A percentile compares a stretch with the other conserved stretches of the same genome.
Evolutionary conservation across 306 rosid species (phyloP).

Genomic region (Casuarina equisetifolia): DNA sequence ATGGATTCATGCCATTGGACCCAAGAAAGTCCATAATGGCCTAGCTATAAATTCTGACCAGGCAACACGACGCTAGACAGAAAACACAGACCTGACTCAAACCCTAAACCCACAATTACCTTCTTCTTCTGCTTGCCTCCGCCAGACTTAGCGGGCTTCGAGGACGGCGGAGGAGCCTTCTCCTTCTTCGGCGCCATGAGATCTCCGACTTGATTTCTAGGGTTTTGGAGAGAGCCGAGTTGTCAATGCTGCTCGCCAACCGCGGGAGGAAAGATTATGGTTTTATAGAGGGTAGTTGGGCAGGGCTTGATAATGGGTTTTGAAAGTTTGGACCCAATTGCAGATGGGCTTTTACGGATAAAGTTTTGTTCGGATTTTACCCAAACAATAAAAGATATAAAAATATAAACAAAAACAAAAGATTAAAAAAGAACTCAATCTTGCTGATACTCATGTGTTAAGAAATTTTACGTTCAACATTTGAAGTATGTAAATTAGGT

Average conservation of each 20-base stretch:
- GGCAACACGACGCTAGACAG: neutral
- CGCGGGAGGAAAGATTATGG: neutral
- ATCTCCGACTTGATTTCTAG: neutral
- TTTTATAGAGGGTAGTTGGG: neutral
- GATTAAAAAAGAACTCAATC: too few relatives aligned
- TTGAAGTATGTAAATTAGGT: too few relatives aligned
- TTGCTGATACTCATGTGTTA: too few relatives aligned
- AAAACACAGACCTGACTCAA: neutral
- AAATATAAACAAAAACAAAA: too few relatives aligned
- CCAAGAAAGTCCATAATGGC: neutral
- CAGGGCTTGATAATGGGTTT: too few relatives aligned
- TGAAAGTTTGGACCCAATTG: too few relatives aligned
- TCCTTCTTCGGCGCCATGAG: conserved; percentile 32
- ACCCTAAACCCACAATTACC: conserved; percentile 16
- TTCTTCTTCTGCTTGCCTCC: conserved; percentile 42
- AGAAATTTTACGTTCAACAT: too few relatives aligned
- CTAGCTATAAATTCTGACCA: neutral
- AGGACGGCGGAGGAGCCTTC: conserved; percentile 36
- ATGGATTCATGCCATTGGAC: neutral
- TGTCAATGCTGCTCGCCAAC: neutral
- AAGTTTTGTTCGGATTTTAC: too few relatives aligned
- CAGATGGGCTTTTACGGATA: too few relatives aligned
- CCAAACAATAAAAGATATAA: too few relatives aligned
- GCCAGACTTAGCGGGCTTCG: conserved; percentile 37
- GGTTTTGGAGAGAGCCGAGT: neutral